These are phyloP conservation scores for Plasmodium yoelii DNA, from an alignment of 169 alveolate species.

Conservation along the genomic window DNA sequence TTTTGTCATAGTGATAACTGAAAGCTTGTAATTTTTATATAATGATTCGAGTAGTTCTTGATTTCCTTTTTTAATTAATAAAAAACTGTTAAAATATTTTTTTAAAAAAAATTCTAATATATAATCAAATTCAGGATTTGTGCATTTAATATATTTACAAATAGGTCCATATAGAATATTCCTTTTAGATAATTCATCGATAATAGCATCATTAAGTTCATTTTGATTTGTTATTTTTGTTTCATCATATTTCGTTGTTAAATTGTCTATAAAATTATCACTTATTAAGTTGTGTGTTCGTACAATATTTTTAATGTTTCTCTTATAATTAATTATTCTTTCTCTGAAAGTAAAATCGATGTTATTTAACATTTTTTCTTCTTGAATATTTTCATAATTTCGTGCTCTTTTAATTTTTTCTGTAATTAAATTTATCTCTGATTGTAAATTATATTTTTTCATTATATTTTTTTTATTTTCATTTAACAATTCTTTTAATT, in stretches of 20 bases:
- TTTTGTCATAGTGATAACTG: slow-evolving; percentile 77
- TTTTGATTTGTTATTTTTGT: slow-evolving; percentile 24
- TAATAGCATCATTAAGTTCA: slow-evolving; percentile 23
- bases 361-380: slow-evolving; percentile 71
- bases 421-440: slow-evolving; percentile 16
- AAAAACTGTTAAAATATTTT: slow-evolving; percentile 76
- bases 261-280: slow-evolving; percentile 16
- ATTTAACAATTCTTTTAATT: slow-evolving; percentile 23
- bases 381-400: slow-evolving; percentile 77
- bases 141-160: slow-evolving; percentile 77
- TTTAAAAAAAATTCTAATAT: slow-evolving; percentile 77
- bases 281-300: slow-evolving; percentile 10
- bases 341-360: slow-evolving; percentile 76
- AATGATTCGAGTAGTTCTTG: slow-evolving; percentile 18
- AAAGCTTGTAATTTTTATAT: slow-evolving; percentile 68
- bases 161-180: slow-evolving; percentile 67
- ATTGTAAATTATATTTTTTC: slow-evolving; percentile 40
- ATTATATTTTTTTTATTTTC: slow-evolving; percentile 22
- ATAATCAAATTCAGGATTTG: slow-evolving; percentile 74
- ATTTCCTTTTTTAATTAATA: slow-evolving; percentile 34
- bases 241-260: slow-evolving; percentile 24
- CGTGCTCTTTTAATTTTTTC: slow-evolving; percentile 43
- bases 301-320: slow-evolving; percentile 71
- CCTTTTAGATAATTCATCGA: slow-evolving; percentile 39
- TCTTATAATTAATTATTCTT: slow-evolving; percentile 69